A percentile compares a stretch with the other conserved stretches of the same genome.
These are phyloP conservation scores for Didymella segeticola DNA, from an alignment of 2,329 filamentous ascomycete species.

Conservation along the genomic window DNA sequence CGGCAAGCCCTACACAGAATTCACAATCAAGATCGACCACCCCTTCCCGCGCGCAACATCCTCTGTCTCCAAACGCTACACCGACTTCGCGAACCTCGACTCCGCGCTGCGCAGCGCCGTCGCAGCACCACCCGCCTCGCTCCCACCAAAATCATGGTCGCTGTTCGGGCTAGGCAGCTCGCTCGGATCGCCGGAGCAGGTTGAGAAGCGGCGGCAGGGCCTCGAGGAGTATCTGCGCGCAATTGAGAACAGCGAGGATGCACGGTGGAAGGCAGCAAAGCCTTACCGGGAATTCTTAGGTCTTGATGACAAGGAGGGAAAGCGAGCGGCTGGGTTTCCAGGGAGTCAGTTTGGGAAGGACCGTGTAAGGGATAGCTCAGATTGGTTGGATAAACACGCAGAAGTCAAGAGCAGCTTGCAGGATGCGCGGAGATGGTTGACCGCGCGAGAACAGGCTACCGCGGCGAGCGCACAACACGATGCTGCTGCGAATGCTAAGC, in stretches of 20 bases:
- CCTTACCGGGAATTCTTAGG: conserved; percentile 78
- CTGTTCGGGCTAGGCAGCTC: conserved; percentile 61
- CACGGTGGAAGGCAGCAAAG: conserved; percentile 75
- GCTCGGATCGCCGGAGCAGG: conserved; percentile 70
- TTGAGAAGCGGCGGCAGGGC: conserved; percentile 71
- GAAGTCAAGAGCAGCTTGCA: conserved; percentile 76
- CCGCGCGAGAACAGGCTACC: conserved; percentile 68
- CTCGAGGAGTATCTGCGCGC: conserved; percentile 75
- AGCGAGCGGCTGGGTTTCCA: conserved; percentile 26
- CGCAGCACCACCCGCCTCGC: conserved; percentile 69
- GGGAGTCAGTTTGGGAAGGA: conserved; percentile 48
- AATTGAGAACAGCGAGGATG: conserved; percentile 76
- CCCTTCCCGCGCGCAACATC: conserved; percentile 78
- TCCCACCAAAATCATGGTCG: conserved; percentile 76
- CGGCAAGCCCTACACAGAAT: conserved; percentile 73
- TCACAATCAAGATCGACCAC: conserved; percentile 78
- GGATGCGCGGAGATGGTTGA: conserved; percentile 70
- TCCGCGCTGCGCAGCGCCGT: conserved; percentile 65
- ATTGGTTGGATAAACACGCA: conserved; percentile 78
- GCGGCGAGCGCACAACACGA: conserved; percentile 69
- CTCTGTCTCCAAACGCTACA: conserved; percentile 81
- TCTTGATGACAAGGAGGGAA: conserved; percentile 51
- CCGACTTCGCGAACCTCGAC: conserved; percentile 76
- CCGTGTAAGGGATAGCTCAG: conserved; percentile 57
- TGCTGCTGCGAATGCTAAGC: conserved; percentile 76